These are phyloP conservation scores for Termitomyces sp. DNA, from an alignment of 768 basidiomycete genomes.

Conservation along the genomic window DNA sequence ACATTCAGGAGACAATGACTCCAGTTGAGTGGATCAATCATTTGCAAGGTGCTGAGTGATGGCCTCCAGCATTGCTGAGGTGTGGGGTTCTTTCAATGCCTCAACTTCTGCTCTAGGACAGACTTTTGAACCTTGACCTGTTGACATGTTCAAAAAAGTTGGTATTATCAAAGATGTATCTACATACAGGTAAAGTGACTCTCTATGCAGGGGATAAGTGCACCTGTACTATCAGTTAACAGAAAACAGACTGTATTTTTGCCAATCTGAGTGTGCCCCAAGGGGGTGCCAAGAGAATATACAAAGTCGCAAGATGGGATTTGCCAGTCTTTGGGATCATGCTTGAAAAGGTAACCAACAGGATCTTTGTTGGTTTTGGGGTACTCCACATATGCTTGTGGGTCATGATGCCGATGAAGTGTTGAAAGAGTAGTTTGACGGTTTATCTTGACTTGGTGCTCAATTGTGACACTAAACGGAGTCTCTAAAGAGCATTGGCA, in stretches of 20 bases:
- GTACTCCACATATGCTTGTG: slow-evolving; percentile 12
- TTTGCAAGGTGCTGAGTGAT: neutral
- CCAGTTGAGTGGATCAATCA: neutral
- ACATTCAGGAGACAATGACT: neutral
- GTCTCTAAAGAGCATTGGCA: too few species aligned
- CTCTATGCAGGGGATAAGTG: slow-evolving; percentile 11
- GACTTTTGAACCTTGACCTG: slow-evolving; percentile 18
- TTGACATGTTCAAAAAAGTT: neutral
- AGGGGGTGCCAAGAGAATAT: slow-evolving; percentile 11
- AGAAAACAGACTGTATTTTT: slow-evolving; percentile 1
- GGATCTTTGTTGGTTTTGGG: slow-evolving; percentile 9
- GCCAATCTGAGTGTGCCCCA: slow-evolving; percentile 4
- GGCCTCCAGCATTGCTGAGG: neutral
- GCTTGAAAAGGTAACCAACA: slow-evolving; percentile 14
- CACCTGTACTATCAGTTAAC: neutral
- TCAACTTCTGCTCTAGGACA: slow-evolving; percentile 12
- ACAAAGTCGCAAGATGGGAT: slow-evolving; percentile 10
- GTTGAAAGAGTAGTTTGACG: slow-evolving; percentile 9
- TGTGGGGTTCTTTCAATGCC: neutral
- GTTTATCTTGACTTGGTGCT: slow-evolving; percentile 3
- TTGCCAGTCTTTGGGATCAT: slow-evolving; percentile 10
- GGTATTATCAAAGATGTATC: neutral
- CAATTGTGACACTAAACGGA: neutral
- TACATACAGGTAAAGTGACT: slow-evolving; percentile 17
- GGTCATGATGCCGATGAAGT: slow-evolving; percentile 9